Conservation (phyloP, 805 yeast species). For the Cyberlindnera nakhonratchasimensis region DNA sequence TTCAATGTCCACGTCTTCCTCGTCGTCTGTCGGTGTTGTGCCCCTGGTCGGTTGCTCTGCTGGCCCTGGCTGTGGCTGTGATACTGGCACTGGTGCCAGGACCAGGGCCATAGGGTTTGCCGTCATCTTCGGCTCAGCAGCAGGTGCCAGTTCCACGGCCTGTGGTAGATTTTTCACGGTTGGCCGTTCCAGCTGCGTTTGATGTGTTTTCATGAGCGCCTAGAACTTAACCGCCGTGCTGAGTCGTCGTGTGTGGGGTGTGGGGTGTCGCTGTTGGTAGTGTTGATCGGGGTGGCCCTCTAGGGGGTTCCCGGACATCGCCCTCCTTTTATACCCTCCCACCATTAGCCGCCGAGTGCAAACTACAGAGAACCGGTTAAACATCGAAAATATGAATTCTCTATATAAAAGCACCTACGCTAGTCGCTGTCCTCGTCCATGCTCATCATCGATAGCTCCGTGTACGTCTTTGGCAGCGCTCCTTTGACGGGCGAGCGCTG, state of each 20-base stretch:
- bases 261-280: neutral
- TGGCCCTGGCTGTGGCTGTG: neutral
- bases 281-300: too few relatives aligned
- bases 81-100: neutral
- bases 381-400: neutral
- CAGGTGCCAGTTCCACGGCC: too few relatives aligned
- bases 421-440: constrained; percentile 9
- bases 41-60: too few relatives aligned
- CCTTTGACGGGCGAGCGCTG: constrained; percentile 31
- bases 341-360: constrained; percentile 8
- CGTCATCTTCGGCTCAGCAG: too few relatives aligned
- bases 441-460: constrained; percentile 31
- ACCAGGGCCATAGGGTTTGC: too few relatives aligned
- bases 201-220: too few relatives aligned
- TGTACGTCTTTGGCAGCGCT: constrained; percentile 35
- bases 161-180: too few relatives aligned
- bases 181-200: too few relatives aligned
- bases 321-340: neutral
- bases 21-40: neutral
- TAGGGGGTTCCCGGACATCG: too few relatives aligned
- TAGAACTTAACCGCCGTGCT: too few relatives aligned
- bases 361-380: neutral
- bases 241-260: neutral
- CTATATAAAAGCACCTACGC: too few relatives aligned
- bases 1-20: constrained; percentile 20